Percentiles rank a stretch among this genome's conserved stretches.
Conservation (phyloP, 495 filamentous ascomycete genomes). For the Aspergillus egyptiacus region DNA sequence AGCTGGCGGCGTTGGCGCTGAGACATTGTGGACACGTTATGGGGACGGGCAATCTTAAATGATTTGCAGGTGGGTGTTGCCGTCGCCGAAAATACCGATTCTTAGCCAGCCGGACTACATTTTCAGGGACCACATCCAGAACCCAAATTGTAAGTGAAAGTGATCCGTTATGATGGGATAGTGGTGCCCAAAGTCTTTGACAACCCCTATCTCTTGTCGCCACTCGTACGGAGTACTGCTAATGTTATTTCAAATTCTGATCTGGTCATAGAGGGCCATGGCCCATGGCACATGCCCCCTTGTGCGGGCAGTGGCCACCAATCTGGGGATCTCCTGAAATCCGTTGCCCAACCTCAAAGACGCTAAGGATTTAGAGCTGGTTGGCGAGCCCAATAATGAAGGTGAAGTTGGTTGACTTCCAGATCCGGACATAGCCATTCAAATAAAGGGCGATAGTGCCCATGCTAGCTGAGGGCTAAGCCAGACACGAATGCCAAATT, state of each 20-base stretch:
- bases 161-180: too few relatives aligned
- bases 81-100: too few relatives aligned
- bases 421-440: conserved; percentile 3
- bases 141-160: too few relatives aligned
- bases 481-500: conserved; percentile 5
- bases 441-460: conserved; percentile 3
- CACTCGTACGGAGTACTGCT: too few relatives aligned
- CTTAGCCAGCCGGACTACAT: too few relatives aligned
- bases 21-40: too few relatives aligned
- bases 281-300: neutral
- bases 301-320: too few relatives aligned
- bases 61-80: too few relatives aligned
- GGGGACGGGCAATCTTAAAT: too few relatives aligned
- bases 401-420: neutral
- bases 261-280: neutral
- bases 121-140: too few relatives aligned
- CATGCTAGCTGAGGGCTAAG: conserved; percentile 10
- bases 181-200: neutral
- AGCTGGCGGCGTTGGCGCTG: too few relatives aligned
- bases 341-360: conserved; percentile 13
- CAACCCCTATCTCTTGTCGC: neutral
- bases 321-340: conserved; percentile 2
- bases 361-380: conserved; percentile 9
- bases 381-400: neutral
- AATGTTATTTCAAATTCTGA: neutral